Conservation (phyloP, 1,139 yeast species). For the Suhomyces taliae region DNA sequence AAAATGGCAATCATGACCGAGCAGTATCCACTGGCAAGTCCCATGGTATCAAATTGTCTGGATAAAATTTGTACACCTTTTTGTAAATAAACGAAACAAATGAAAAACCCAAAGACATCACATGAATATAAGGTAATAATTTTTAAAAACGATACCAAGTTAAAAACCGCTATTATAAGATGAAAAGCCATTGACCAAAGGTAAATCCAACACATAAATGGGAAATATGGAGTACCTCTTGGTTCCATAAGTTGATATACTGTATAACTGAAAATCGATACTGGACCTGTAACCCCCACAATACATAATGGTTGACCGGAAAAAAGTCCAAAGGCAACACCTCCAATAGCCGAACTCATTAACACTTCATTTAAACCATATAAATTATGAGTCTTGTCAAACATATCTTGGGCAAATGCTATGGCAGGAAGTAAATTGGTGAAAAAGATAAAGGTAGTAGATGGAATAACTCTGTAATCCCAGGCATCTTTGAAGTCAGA, state of each 20-base stretch:
- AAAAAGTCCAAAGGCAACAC: conserved; percentile 80
- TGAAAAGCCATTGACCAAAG: conserved; percentile 90
- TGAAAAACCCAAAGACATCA: conserved; percentile 91
- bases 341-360: conserved; percentile 82
- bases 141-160: conserved; percentile 66
- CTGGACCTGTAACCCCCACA: conserved; percentile 98
- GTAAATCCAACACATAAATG: conserved; percentile 95
- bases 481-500: conserved; percentile 83
- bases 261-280: conserved; percentile 86
- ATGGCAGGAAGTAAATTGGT: conserved; percentile 90
- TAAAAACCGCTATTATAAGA: conserved; percentile 65
- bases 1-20: conserved; percentile 71
- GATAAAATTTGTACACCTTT: conserved; percentile 83
- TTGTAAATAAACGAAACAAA: conserved; percentile 84
- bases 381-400: conserved; percentile 78
- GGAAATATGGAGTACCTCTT: conserved; percentile 69
- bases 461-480: conserved; percentile 87
- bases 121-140: conserved; percentile 84
- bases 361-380: conserved; percentile 92
- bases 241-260: conserved; percentile 78
- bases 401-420: conserved; percentile 97
- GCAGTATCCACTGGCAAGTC: conserved; percentile 65
- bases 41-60: conserved; percentile 58
- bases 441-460: conserved; percentile 79
- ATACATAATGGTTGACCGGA: conserved; percentile 92